These are phyloP conservation scores for Malassezia psittaci DNA, from an alignment of 1,284 basidiomycete species.

Conservation along the genomic window DNA sequence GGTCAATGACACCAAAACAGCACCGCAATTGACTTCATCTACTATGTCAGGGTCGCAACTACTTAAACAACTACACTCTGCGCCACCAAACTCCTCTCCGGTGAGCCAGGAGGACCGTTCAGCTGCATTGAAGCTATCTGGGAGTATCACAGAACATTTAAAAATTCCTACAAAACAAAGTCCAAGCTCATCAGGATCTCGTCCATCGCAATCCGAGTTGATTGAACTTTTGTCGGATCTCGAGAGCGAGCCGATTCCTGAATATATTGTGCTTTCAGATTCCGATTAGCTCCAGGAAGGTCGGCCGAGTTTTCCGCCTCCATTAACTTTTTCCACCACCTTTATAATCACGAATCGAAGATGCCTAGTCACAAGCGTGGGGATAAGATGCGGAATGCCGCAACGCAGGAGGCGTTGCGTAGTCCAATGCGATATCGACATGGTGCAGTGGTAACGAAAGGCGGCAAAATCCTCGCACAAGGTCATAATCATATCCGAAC, in stretches of 20 bases:
- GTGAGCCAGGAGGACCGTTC: no score
- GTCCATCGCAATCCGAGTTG: not conserved
- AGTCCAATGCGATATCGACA: conserved; percentile 20
- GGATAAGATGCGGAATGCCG: conserved; percentile 22
- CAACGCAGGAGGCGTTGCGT: conserved; percentile 20
- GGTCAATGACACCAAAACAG: not conserved
- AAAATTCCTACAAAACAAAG: not conserved
- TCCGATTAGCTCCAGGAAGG: not conserved
- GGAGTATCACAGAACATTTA: not conserved
- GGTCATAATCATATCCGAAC: conserved; percentile 23
- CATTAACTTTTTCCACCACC: not conserved
- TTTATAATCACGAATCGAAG: not conserved
- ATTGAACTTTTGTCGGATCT: conserved; percentile 2
- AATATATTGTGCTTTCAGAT: not conserved
- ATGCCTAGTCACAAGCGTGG: conserved; percentile 18
- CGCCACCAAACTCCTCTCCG: not conserved
- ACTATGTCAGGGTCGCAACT: not conserved
- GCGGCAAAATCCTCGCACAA: conserved; percentile 19
- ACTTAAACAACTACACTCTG: conserved; percentile 1
- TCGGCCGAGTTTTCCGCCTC: conserved; percentile 6
- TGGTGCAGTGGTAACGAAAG: conserved; percentile 21
- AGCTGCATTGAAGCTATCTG: no score
- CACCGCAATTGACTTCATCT: no score
- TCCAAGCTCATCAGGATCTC: not conserved
- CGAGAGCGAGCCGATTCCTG: not conserved